phyloP scores from a whole-genome alignment of 805 yeast genomes.

The Saturnispora dispora region DNA sequence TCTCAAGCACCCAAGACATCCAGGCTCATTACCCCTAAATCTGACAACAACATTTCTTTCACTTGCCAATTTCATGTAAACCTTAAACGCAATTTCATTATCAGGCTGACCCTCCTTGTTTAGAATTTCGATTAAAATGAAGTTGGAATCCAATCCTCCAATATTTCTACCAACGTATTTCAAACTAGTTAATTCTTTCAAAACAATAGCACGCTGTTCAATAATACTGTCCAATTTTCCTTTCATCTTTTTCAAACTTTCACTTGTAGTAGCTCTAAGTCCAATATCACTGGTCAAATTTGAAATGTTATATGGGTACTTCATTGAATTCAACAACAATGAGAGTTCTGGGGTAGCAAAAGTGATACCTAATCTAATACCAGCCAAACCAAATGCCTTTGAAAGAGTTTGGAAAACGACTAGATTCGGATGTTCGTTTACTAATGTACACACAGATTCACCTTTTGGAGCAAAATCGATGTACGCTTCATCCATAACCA shows the following conservation, averaged over 20 bases:
- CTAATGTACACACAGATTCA: slow-evolving; percentile 67
- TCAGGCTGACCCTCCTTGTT: slow-evolving; percentile 55
- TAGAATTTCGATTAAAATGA: slow-evolving; percentile 64
- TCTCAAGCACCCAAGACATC: slow-evolving; percentile 82
- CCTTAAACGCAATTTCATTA: slow-evolving; percentile 52
- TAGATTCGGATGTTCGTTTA: slow-evolving; percentile 70
- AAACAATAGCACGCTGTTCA: slow-evolving; percentile 46
- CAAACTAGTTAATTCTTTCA: slow-evolving; percentile 44
- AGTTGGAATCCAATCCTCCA: slow-evolving; percentile 85
- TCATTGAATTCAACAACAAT: slow-evolving; percentile 70
- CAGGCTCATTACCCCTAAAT: slow-evolving; percentile 83
- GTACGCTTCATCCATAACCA: slow-evolving; percentile 92
- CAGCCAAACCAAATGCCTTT: slow-evolving; percentile 94
- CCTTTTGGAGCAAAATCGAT: slow-evolving; percentile 71
- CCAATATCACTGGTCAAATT: slow-evolving; percentile 73
- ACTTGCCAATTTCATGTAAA: slow-evolving; percentile 65
- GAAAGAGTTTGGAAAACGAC: slow-evolving; percentile 89
- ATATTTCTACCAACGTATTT: slow-evolving; percentile 62
- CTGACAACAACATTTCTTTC: slow-evolving; percentile 75
- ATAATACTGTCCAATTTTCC: slow-evolving; percentile 40
- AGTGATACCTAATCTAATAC: slow-evolving; percentile 81
- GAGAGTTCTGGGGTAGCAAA: slow-evolving; percentile 56
- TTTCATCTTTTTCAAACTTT: slow-evolving; percentile 54
- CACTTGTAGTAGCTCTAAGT: slow-evolving; percentile 52
- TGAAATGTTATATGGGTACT: slow-evolving; percentile 93